phyloP scores from a whole-genome alignment of 345 rosid genomes.

The Acer saccharum region DNA sequence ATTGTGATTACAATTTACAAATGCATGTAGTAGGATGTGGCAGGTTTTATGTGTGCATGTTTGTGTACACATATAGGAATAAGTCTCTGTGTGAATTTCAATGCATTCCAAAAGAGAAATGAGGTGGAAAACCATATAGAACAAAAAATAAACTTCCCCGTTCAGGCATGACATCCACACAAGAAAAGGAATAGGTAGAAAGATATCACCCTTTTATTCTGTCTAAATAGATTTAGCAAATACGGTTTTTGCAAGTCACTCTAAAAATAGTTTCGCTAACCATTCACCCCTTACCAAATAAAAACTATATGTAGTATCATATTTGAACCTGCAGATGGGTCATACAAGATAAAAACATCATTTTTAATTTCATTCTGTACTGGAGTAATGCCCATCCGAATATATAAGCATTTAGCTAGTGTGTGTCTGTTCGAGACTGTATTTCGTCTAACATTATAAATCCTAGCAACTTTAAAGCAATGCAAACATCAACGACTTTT shows the following conservation, averaged over 20 bases:
- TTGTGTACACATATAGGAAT: background rate
- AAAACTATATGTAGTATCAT: background rate
- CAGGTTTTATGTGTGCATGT: background rate
- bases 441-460: background rate
- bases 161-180: background rate
- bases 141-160: background rate
- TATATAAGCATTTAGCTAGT: background rate
- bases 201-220: background rate
- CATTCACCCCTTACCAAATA: background rate
- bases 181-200: background rate
- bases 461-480: background rate
- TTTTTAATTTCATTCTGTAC: background rate
- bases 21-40: background rate
- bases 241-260: background rate
- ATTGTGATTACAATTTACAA: background rate
- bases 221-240: background rate
- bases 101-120: background rate
- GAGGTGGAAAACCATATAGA: background rate
- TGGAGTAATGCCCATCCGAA: background rate
- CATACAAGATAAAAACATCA: background rate
- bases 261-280: background rate
- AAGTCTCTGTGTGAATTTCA: background rate
- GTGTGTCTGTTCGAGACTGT: background rate
- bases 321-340: slow-evolving; percentile 1
- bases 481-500: slow-evolving; percentile 1